Conservation (phyloP, 208 protist genomes). For the Leishmania martiniquensis region DNA sequence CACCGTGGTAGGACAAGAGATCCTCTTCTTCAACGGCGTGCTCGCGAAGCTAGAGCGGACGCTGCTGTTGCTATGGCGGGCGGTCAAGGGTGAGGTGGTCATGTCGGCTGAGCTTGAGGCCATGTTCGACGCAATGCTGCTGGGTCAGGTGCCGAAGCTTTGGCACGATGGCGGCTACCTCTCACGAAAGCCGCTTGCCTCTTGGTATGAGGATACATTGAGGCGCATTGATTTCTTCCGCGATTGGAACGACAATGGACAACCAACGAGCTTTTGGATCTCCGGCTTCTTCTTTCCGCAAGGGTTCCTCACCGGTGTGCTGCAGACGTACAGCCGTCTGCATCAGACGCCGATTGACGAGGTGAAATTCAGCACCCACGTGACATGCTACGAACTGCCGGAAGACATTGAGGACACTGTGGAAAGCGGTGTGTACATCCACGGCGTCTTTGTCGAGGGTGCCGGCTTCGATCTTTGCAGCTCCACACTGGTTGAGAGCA, state of each 20-base stretch:
- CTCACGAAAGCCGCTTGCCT: slow-evolving; percentile 95
- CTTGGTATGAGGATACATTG: slow-evolving; percentile 96
- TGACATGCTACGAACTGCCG: slow-evolving; percentile 69
- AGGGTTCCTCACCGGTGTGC: slow-evolving; percentile 92
- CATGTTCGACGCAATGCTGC: slow-evolving; percentile 91
- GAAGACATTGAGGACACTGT: slow-evolving; percentile 74
- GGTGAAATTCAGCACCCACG: slow-evolving; percentile 87
- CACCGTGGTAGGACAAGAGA: slow-evolving; percentile 90
- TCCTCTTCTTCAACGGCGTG: slow-evolving; percentile 92
- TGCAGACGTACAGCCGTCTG: slow-evolving; percentile 92
- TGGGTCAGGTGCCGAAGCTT: slow-evolving; percentile 92
- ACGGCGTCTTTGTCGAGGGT: slow-evolving; percentile 94
- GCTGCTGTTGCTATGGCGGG: slow-evolving; percentile 72
- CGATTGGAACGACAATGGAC: slow-evolving; percentile 94
- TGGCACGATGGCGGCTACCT: slow-evolving; percentile 94
- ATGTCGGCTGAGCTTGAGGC: slow-evolving; percentile 90
- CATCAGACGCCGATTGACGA: slow-evolving; percentile 93
- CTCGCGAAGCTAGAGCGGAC: slow-evolving; percentile 72
- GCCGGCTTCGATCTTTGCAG: slow-evolving; percentile 64
- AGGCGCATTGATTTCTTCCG: slow-evolving; percentile 94
- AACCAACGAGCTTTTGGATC: slow-evolving; percentile 95
- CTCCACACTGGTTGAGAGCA: slow-evolving; percentile 72
- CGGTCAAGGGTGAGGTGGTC: slow-evolving; percentile 93
- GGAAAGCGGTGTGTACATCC: slow-evolving; percentile 88
- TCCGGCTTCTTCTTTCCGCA: slow-evolving; percentile 99